Conservation (phyloP, 768 basidiomycete species). For the Tricholoma saponaceum region DNA sequence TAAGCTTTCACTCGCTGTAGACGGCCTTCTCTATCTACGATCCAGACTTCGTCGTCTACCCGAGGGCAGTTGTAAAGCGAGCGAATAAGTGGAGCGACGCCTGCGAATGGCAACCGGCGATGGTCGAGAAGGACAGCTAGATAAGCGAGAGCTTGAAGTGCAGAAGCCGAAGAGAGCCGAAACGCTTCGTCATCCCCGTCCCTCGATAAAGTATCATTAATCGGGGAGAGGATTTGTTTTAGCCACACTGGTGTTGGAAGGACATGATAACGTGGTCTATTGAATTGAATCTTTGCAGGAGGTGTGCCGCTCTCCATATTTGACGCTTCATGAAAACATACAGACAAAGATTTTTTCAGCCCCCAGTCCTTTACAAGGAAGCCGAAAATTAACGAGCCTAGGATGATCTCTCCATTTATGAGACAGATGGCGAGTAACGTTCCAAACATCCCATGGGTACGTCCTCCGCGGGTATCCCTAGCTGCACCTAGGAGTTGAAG, state of each 20-base stretch:
- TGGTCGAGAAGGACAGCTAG: slow-evolving; percentile 49
- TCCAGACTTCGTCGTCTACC: slow-evolving; percentile 34
- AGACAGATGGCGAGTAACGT: slow-evolving; percentile 60
- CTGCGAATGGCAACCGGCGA: slow-evolving; percentile 40
- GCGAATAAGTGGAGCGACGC: slow-evolving; percentile 42
- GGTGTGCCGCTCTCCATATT: background rate
- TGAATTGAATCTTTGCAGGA: background rate
- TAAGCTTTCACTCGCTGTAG: slow-evolving; percentile 34
- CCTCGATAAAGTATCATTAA: slow-evolving; percentile 28
- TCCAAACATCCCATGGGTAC: slow-evolving; percentile 58
- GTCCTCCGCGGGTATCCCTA: slow-evolving; percentile 47
- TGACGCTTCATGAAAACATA: background rate
- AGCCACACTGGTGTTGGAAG: slow-evolving; percentile 12
- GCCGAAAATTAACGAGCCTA: slow-evolving; percentile 70
- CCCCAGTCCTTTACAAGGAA: slow-evolving; percentile 64
- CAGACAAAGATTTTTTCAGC: background rate
- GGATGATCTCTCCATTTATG: slow-evolving; percentile 74
- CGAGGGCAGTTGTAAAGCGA: slow-evolving; percentile 44
- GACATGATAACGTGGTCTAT: background rate
- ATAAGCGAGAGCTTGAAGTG: slow-evolving; percentile 60
- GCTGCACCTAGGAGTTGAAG: slow-evolving; percentile 50
- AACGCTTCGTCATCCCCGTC: slow-evolving; percentile 17
- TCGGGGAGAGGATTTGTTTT: slow-evolving; percentile 27
- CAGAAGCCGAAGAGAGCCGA: slow-evolving; percentile 22
- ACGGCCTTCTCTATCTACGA: slow-evolving; percentile 21